A percentile compares a stretch with the other conserved stretches of the same genome.
Evolutionary conservation across 306 rosid genomes (phyloP).

Genomic region (Rosa chinensis): DNA sequence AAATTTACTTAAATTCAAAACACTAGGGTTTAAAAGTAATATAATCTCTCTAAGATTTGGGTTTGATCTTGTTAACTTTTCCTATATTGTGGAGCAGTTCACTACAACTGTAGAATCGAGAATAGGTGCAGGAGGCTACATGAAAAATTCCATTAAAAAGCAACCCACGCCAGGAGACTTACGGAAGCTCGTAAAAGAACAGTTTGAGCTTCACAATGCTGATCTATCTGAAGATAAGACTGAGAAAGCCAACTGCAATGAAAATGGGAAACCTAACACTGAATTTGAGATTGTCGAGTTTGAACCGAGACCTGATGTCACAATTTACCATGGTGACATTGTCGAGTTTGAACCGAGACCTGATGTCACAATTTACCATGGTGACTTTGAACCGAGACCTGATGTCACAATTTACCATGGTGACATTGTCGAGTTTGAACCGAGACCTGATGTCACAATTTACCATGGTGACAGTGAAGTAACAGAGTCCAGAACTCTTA

Average conservation of each 20-base stretch:
- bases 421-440: constrained; percentile 23
- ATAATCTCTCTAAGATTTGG: neutral
- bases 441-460: neutral
- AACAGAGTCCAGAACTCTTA: neutral
- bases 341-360: constrained; percentile 27
- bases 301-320: constrained; percentile 10
- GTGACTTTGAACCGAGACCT: constrained; percentile 10
- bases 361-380: neutral
- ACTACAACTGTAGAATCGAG: constrained; percentile 17
- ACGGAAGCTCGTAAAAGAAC: neutral
- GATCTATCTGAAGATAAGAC: neutral
- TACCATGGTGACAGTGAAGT: constrained; percentile 14
- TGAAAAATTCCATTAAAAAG: neutral
- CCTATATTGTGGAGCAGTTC: neutral
- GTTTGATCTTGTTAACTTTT: neutral
- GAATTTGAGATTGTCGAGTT: constrained; percentile 12
- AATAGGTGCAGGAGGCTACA: neutral
- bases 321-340: constrained; percentile 10
- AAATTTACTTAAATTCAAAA: no score
- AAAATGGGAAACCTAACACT: neutral
- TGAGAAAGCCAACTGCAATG: constrained; percentile 2
- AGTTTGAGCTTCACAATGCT: neutral
- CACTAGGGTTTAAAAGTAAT: no score
- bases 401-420: neutral
- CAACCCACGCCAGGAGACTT: neutral